Conservation (phyloP, 225 moss, liverwort and hornwort species). For the Pleurozium schreberi region DNA sequence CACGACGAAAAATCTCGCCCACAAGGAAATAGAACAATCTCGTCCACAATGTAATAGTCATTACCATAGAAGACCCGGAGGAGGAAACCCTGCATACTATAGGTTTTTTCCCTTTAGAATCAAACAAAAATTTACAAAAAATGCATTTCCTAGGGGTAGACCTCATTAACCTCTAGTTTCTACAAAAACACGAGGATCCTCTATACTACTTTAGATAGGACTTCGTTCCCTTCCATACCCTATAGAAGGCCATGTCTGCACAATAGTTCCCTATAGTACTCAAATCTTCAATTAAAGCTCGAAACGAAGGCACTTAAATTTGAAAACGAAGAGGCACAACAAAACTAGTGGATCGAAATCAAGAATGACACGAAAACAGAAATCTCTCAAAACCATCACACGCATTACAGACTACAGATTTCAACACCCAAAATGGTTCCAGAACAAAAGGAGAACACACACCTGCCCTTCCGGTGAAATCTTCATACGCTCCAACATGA, state of each 20-base stretch:
- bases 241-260: background rate
- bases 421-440: background rate
- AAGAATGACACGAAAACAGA: background rate
- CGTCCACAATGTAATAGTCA: background rate
- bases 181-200: background rate
- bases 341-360: background rate
- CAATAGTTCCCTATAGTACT: background rate
- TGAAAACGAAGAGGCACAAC: background rate
- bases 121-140: background rate
- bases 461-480: constrained; percentile 60
- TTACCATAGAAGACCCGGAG: background rate
- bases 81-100: background rate
- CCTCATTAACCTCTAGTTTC: background rate
- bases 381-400: background rate
- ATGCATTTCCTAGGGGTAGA: background rate
- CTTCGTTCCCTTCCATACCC: background rate
- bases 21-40: background rate
- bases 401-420: background rate
- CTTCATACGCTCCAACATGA: constrained; percentile 70
- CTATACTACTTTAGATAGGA: background rate
- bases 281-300: background rate
- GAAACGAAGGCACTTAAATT: background rate
- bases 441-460: background rate
- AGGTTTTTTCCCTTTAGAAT: background rate
- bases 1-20: background rate